Base-by-base conservation (phyloP, 805 yeast genomes). In the Zygoascus biomembranicola region DNA sequence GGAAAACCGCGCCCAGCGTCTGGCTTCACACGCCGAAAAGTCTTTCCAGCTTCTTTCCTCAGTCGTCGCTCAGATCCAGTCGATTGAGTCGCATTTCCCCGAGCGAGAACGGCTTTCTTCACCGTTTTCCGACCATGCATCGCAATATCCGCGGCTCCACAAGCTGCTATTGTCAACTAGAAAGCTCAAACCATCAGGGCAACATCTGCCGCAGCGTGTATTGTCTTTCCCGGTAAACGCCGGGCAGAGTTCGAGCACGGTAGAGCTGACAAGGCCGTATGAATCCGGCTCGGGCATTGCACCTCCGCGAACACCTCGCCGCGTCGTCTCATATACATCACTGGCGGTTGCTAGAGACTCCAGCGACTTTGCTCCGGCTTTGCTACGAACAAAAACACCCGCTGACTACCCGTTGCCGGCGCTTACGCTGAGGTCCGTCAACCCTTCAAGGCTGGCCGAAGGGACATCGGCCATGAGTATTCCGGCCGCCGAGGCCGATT, bases 61-160 rank as follows among this genome's bases (percentile, higher is more conserved):
- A 8, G 49, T 58, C 8, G 47, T 57, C n/a, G 49, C 43, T 11
- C 26, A 35, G 10, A 32, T 61, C 9, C 44, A 48, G 20, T 46
- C 52, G 18, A 56, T 74, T 8, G 80, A 77, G 55, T 39, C 59
- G 8, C 61, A 58, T 31, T 55, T 77, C 49, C 72, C 75, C 0
- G 52, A 57, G 8, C 65, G 67, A 39, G 74, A 70, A 32, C 63
- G 74, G 43, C 61, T 75, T 13, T 66, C 73, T 31, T 61, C 66
- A 9, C 55, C 63, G 3, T 65, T 67, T 19, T 65, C 71, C 10
- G 67, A 74, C 1, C 74, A 76, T 62, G 66, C 67, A 54, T 62
- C 61, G 13, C 80, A 77, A 57, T 78, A 74, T 61, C 74, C 74
- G 2, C 63, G 64, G 4, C 55, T 77, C 20, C 73, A 68, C 52